phyloP scores from a whole-genome alignment of 768 basidiomycete genomes.

The Asterophora lycoperdoides region DNA sequence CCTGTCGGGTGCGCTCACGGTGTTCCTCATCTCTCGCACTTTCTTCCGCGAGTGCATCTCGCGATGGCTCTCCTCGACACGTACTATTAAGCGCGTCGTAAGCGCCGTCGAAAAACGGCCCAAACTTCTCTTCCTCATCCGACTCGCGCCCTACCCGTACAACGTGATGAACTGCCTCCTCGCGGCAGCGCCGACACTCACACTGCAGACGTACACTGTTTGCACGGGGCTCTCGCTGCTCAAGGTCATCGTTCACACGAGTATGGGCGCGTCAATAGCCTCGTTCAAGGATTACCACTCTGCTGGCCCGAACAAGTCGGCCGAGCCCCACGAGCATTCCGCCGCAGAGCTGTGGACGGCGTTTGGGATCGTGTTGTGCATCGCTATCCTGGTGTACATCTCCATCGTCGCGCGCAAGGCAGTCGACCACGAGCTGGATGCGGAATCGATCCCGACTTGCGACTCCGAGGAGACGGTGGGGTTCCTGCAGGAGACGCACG shows the following conservation, averaged over 20 bases:
- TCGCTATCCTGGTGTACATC: constrained; percentile 76
- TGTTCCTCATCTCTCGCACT: constrained; percentile 75
- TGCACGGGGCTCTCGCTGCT: constrained; percentile 82
- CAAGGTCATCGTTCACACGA: constrained; percentile 90
- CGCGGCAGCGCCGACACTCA: constrained; percentile 80
- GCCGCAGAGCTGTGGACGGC: constrained; percentile 62
- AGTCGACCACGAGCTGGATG: constrained; percentile 48
- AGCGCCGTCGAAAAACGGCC: constrained; percentile 86
- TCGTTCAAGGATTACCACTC: constrained; percentile 71
- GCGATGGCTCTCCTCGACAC: constrained; percentile 65
- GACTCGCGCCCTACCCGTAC: constrained; percentile 88
- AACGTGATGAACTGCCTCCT: constrained; percentile 95
- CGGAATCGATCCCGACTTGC: constrained; percentile 24
- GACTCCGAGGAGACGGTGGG: constrained; percentile 49
- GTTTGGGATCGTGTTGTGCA: constrained; percentile 63
- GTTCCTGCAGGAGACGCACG: constrained; percentile 39
- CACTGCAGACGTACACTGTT: constrained; percentile 69
- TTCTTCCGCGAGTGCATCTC: constrained; percentile 70
- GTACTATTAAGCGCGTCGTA: constrained; percentile 75
- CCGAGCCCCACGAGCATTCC: constrained; percentile 43
- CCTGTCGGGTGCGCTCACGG: constrained; percentile 76
- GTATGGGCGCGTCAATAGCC: constrained; percentile 79
- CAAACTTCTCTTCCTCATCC: constrained; percentile 84
- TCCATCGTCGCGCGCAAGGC: constrained; percentile 72
- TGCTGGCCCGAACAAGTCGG: constrained; percentile 27